Conservation (phyloP, 192 early-diverging fungal species). For the Coemansia sp. region DNA sequence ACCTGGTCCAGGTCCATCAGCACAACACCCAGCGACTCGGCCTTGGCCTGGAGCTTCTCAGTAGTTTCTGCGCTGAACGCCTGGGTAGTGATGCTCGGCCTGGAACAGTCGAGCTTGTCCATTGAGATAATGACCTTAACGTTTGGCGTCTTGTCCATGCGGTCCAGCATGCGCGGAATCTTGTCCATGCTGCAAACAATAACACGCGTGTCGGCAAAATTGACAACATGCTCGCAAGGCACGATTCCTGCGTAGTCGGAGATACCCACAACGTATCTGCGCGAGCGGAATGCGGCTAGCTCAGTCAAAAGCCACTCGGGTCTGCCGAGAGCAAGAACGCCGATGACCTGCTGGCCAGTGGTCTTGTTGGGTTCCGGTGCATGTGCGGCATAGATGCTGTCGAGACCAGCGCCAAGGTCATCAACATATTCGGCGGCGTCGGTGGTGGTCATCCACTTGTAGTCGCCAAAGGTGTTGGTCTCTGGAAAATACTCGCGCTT, state of each 20-base stretch:
- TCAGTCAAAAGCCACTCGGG: constrained; percentile 75
- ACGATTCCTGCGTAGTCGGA: constrained; percentile 78
- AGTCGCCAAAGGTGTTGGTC: constrained; percentile 50
- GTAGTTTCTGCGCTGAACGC: constrained; percentile 17
- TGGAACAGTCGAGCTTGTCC: constrained; percentile 59
- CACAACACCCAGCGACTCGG: constrained; percentile 61
- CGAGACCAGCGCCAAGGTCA: constrained; percentile 62
- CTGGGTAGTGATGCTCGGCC: constrained; percentile 4
- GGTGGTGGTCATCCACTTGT: constrained; percentile 61
- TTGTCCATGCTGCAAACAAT: constrained; percentile 72
- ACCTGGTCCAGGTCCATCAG: constrained; percentile 61
- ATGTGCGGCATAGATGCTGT: constrained; percentile 63
- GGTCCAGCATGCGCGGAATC: constrained; percentile 61
- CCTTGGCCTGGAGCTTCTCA: constrained; percentile 57
- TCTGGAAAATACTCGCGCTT: constrained; percentile 56
- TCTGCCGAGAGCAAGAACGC: constrained; percentile 69
- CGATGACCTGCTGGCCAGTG: constrained; percentile 53
- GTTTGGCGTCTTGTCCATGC: constrained; percentile 57
- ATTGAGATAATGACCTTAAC: constrained; percentile 76
- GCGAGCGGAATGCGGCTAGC: constrained; percentile 62
- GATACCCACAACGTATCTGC: constrained; percentile 66
- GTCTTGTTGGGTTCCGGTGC: constrained; percentile 5
- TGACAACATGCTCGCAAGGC: constrained; percentile 73
- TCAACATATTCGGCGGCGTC: constrained; percentile 52
- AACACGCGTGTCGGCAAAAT: constrained; percentile 70